Evolutionary conservation across 148 eudicot species (phyloP).

Genomic region (Amaranthus palmeri): DNA sequence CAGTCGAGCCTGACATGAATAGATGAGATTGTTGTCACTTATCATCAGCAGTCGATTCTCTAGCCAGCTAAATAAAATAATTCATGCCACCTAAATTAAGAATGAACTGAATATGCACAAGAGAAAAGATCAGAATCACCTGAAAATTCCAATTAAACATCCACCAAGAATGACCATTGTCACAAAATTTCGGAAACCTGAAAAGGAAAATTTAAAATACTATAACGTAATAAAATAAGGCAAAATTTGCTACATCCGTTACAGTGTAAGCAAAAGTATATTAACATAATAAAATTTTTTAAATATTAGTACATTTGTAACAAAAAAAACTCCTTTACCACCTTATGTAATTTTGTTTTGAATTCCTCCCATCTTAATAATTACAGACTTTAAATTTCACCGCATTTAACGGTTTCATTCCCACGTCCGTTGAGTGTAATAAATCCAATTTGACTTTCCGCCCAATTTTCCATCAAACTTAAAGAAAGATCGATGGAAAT

Average conservation of each 20-base stretch:
- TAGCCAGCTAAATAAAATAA: neutral
- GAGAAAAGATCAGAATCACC: constrained; percentile 16
- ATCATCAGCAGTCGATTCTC: neutral
- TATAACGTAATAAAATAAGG: neutral
- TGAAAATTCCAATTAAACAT: constrained; percentile 10
- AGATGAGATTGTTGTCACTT: neutral
- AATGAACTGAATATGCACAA: neutral
- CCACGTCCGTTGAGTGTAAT: no score
- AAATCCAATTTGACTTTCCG: no score
- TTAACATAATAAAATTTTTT: no score
- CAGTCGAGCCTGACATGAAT: neutral
- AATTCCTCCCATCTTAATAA: no score
- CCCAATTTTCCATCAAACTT: no score
- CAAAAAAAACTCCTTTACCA: no score
- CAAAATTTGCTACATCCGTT: neutral
- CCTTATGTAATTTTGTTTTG: no score
- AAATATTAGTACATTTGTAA: no score
- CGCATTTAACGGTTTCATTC: no score
- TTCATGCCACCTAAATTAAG: neutral
- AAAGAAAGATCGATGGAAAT: no score
- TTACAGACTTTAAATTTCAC: no score
- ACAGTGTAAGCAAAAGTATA: neutral
- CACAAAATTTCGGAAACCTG: constrained; percentile 72
- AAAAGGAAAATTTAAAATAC: neutral
- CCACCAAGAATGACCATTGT: constrained; percentile 14